A percentile compares a stretch with the other conserved stretches of the same genome.
phyloP scores from a whole-genome alignment of 2,329 filamentous ascomycete genomes.

The Fusarium coffeatum region DNA sequence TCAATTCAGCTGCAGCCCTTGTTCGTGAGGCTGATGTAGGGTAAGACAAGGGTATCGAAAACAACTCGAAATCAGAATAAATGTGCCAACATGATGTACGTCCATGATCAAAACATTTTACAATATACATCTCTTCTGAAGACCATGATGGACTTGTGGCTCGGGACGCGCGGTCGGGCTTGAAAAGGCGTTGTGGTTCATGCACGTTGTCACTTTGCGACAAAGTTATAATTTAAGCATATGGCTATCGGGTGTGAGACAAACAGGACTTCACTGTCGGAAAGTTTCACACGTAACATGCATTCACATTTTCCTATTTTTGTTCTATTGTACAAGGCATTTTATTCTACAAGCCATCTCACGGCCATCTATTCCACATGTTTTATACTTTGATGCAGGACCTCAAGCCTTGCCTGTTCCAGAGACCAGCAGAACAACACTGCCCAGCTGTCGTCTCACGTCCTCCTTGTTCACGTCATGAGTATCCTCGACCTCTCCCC shows the following conservation, averaged over 20 bases:
- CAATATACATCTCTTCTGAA: not conserved
- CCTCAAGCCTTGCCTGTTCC: conserved; percentile 58
- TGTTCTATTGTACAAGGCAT: conserved; percentile 32
- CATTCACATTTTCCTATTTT: not conserved
- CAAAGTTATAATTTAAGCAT: not conserved
- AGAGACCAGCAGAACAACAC: conserved; percentile 82
- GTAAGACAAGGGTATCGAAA: conserved; percentile 1
- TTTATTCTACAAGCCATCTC: conserved; percentile 31
- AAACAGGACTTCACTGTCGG: too few species aligned
- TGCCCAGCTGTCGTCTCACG: conserved; percentile 86
- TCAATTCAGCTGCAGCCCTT: not conserved
- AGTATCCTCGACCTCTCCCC: conserved; percentile 98
- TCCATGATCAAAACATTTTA: not conserved
- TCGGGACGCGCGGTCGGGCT: not conserved
- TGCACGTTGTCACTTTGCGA: not conserved
- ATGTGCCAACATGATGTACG: not conserved
- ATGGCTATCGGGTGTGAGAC: too few species aligned
- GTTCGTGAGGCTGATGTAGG: not conserved
- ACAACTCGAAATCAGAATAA: not conserved
- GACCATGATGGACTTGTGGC: too few species aligned
- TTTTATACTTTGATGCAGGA: not conserved
- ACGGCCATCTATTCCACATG: not conserved
- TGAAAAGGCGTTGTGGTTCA: not conserved
- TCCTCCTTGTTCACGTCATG: conserved; percentile 97
- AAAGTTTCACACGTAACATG: not conserved